These are phyloP conservation scores for Saturnispora ahearnii DNA, from an alignment of 805 yeast genomes.

Conservation along the genomic window DNA sequence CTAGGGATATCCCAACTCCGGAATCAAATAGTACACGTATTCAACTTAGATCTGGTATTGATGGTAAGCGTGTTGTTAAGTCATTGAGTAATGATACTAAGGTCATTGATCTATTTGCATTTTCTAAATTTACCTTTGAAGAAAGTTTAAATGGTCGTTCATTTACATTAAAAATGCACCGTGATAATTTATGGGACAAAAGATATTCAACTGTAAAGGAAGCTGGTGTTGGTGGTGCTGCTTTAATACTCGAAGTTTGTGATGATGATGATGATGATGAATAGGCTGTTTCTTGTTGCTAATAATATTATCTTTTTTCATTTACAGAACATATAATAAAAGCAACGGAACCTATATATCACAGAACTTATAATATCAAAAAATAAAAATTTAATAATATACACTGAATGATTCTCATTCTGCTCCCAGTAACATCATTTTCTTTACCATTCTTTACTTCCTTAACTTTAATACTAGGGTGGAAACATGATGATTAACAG, in stretches of 20 bases:
- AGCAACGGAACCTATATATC: too few species aligned
- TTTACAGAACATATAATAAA: too few species aligned
- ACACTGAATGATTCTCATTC: too few species aligned
- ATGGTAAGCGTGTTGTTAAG: constrained; percentile 74
- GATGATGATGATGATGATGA: constrained; percentile 19
- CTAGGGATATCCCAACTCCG: constrained; percentile 46
- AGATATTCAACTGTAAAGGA: constrained; percentile 54
- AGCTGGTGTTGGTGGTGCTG: constrained; percentile 77
- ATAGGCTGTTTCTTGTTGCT: neutral
- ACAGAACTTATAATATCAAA: too few species aligned
- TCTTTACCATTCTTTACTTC: too few species aligned
- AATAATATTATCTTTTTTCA: too few species aligned
- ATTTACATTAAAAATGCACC: constrained; percentile 50
- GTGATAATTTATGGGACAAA: constrained; percentile 46
- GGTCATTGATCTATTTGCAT: constrained; percentile 53
- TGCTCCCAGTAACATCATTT: too few species aligned
- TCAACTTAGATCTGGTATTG: constrained; percentile 72
- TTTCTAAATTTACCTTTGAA: constrained; percentile 51
- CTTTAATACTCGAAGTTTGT: constrained; percentile 55
- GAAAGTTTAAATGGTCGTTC: constrained; percentile 32
- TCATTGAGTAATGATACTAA: constrained; percentile 43
- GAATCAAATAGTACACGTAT: constrained; percentile 58
- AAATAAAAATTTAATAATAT: too few species aligned
- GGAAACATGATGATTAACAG: too few species aligned
- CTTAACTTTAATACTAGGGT: too few species aligned